These are phyloP conservation scores for Mallotus repandus DNA, from an alignment of 441 rosid genomes.

Conservation along the genomic window DNA sequence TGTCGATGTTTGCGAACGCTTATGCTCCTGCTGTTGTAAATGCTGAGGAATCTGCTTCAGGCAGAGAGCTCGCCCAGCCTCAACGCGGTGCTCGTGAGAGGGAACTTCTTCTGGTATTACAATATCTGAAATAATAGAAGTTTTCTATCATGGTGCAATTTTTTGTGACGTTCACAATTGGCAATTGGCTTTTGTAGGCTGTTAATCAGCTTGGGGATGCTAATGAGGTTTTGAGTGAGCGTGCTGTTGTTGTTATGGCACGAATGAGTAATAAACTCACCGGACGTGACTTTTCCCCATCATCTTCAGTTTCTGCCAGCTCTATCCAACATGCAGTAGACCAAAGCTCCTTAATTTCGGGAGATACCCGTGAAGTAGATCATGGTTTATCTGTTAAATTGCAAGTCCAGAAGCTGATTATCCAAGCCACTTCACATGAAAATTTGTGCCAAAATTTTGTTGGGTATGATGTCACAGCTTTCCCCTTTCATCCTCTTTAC, in stretches of 20 bases:
- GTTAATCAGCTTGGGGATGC: slow-evolving; percentile 99
- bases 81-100: slow-evolving; percentile 95
- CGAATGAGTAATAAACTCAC: slow-evolving; percentile 96
- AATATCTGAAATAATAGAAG: not conserved
- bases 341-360: slow-evolving; percentile 66
- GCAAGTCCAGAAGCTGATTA: slow-evolving; percentile 92
- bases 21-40: slow-evolving; percentile 64
- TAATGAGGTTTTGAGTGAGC: slow-evolving; percentile 92
- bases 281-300: slow-evolving; percentile 84
- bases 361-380: slow-evolving; percentile 87
- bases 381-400: slow-evolving; percentile 90
- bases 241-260: slow-evolving; percentile 94
- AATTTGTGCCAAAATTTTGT: slow-evolving; percentile 96
- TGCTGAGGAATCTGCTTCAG: slow-evolving; percentile 61
- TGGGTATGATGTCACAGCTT: slow-evolving; percentile 56
- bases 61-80: slow-evolving; percentile 80
- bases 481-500: not conserved
- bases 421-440: slow-evolving; percentile 87
- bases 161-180: slow-evolving; percentile 11
- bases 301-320: slow-evolving; percentile 49
- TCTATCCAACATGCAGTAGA: slow-evolving; percentile 54
- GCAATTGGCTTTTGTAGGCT: slow-evolving; percentile 50
- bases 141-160: not conserved
- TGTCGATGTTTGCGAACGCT: slow-evolving; percentile 58
- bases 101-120: slow-evolving; percentile 88